Evolutionary conservation across 805 yeast genomes (phyloP), one percentile per base, ranked within the genome.

Genomic region (Yamadazyma olivae): DNA sequence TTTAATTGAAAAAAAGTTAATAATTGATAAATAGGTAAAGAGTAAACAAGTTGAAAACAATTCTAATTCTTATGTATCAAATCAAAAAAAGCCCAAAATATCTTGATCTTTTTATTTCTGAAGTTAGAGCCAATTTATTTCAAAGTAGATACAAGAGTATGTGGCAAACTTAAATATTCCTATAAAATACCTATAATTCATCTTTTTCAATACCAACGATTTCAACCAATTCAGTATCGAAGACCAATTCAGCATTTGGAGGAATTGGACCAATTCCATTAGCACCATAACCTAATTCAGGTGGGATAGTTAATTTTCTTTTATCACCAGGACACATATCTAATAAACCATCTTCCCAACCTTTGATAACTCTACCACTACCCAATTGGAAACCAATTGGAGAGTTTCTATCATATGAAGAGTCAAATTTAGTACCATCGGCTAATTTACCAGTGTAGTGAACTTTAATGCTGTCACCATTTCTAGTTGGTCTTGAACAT

Each of bases 311-410:
- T 49, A 89, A 68, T 48, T 74, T 81, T 55, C 96, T 75, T 64
- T 81, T 71, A 59, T 89, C 96, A 30, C 96, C 96, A 57, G 86
- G 67, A 61, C 97, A 89, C 95, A 85, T 85, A 27, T 54, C 58
- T 22, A 51, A 49, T 33, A 88, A 64, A 27, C 96, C 96, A 60
- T 81, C 77, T 45, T 89, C 97, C 96, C 96, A 89, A 40, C 97
- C 96, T 41, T 70, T 54, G 53, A 89, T 89, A 21, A 89, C 96
- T 50, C 75, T 81, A 4, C 95, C 90, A 17, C 61, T 57, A 27
- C 96, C 97, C 36, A 90, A 63, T n/a, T 61, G 61, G 60, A 89
- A 89, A 27, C 70, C 56, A 41, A 89, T 67, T 30, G 97, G 96
- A 30, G 57, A 49, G 10, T 77, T 79, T 52, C 95, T 74, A 16